Evolutionary conservation across 2,329 filamentous ascomycete genomes (phyloP), one percentile per base, ranked within the genome.

Genomic region (Alternaria metachromatica): DNA sequence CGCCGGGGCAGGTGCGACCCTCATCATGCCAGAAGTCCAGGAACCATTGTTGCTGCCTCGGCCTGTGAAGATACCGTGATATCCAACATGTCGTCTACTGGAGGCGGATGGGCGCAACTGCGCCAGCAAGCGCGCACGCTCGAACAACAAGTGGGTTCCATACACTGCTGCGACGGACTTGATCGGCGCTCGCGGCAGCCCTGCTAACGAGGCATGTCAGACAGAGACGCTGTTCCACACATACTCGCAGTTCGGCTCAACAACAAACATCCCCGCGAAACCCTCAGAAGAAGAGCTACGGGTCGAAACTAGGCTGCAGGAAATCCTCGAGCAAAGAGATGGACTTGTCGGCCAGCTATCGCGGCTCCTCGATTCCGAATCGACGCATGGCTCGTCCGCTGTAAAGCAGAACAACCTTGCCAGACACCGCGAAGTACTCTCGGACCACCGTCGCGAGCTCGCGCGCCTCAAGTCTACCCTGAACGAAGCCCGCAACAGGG

Each of bases 391-490:
- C 55, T 90, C 94, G 48, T 98, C 95, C 41, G 94, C 94, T 60
- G 87, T 97, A n/a, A 98, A 98, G 82, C 94, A 97, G 76, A 97
- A 95, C 84, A 97, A 98, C 79, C 89, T 99, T 41, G 87, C 92
- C 63, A 91, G 97, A 28, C 93, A 98, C 73, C 92, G 93, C 70
- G 94, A 97, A 83, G 91, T 97, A 78, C 90, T 98, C 15, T 84
- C 89, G 41, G 92, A 97, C 78, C 95, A 99, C 83, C 89, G 90
- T 65, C 90, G 90, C 68, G 95, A 98, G 80, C 88, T 97, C 41
- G 81, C 85, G 5, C 91, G 94, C 10, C 86, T 98, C 55, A 91
- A 89, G 63, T 85, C 88, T 26, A 87, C 89, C 62, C 90, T 99
- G 55, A 82, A 88, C 56, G 90, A 95, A 71, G 89, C 92, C 53